Conservation (phyloP, 768 basidiomycete genomes). For the Mycena albidolilacea region DNA sequence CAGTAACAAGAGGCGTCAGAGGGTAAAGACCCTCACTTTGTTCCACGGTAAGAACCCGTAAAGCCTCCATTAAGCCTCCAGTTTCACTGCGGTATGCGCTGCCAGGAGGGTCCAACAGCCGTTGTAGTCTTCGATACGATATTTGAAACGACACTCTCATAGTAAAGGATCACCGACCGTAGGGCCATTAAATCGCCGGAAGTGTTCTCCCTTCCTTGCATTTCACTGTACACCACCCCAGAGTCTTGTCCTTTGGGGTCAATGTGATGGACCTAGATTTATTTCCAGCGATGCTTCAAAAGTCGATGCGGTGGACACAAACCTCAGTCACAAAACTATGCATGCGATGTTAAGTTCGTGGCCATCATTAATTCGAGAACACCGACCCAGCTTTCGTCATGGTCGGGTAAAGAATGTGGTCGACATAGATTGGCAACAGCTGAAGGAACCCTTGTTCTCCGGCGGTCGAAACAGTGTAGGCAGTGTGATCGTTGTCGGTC, state of each 20-base stretch:
- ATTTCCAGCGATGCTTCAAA: constrained; percentile 22
- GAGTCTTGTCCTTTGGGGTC: constrained; percentile 92
- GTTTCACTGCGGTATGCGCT: constrained; percentile 98
- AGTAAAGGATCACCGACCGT: constrained; percentile 62
- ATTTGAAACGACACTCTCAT: constrained; percentile 1
- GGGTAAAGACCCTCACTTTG: constrained; percentile 72
- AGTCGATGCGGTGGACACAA: constrained; percentile 36
- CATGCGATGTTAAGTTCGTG: constrained; percentile 31
- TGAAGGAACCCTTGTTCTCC: constrained; percentile 94
- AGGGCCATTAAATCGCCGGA: constrained; percentile 92
- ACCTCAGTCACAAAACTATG: constrained; percentile 73
- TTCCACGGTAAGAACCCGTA: constrained; percentile 87
- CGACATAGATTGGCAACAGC: constrained; percentile 89
- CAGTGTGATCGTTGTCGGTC: constrained; percentile 96
- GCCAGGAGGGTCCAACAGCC: constrained; percentile 81
- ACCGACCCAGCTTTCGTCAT: constrained; percentile 89
- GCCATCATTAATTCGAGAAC: constrained; percentile 11
- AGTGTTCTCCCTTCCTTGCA: constrained; percentile 97
- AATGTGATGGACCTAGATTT: constrained; percentile 89
- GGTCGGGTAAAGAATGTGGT: constrained; percentile 97
- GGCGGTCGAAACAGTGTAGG: constrained; percentile 96
- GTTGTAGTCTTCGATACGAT: constrained; percentile 71
- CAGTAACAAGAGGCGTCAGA: constrained; percentile 14
- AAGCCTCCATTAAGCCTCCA: constrained; percentile 93
- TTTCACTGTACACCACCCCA: constrained; percentile 97